Evolutionary conservation across 1,139 yeast genomes (phyloP).

Genomic region (Meyerozyma elateridarum): DNA sequence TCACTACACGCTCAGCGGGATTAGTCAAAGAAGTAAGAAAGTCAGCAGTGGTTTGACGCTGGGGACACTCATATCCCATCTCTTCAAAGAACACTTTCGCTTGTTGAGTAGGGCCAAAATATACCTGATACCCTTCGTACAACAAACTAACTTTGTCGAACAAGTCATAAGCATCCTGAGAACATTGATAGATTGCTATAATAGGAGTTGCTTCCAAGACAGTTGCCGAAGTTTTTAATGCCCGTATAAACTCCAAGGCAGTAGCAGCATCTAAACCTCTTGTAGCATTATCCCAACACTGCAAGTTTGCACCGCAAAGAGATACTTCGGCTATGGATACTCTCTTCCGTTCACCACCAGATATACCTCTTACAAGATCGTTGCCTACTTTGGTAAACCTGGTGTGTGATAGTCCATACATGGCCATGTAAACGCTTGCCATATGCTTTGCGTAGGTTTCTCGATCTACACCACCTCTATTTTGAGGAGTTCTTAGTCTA

Average conservation of each 20-base stretch:
- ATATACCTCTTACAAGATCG: slow-evolving; percentile 35
- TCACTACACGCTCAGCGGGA: slow-evolving; percentile 59
- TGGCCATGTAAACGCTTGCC: slow-evolving; percentile 41
- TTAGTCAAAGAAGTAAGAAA: slow-evolving; percentile 74
- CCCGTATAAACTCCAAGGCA: slow-evolving; percentile 27
- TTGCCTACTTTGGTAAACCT: slow-evolving; percentile 31
- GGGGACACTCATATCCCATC: slow-evolving; percentile 7
- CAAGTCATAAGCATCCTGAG: slow-evolving; percentile 6
- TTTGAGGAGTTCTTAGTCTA: slow-evolving; percentile 36
- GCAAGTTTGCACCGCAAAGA: slow-evolving; percentile 32
- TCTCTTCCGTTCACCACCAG: slow-evolving; percentile 44
- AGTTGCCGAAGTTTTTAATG: slow-evolving; percentile 4
- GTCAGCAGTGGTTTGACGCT: slow-evolving; percentile 31
- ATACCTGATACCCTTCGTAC: slow-evolving; percentile 7
- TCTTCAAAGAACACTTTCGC: slow-evolving; percentile 6
- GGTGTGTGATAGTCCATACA: slow-evolving; percentile 34
- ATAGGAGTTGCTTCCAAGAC: slow-evolving; percentile 4
- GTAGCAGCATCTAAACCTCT: slow-evolving; percentile 61
- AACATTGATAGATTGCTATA: slow-evolving; percentile 6
- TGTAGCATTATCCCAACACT: slow-evolving; percentile 63
- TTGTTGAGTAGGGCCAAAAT: slow-evolving; percentile 5
- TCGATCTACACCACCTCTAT: slow-evolving; percentile 33
- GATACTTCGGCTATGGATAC: slow-evolving; percentile 42
- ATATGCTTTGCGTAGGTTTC: slow-evolving; percentile 38
- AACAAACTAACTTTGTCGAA: slow-evolving; percentile 6